phyloP scores from a whole-genome alignment of 805 yeast species.

The Saccharomycopsis olivae region DNA sequence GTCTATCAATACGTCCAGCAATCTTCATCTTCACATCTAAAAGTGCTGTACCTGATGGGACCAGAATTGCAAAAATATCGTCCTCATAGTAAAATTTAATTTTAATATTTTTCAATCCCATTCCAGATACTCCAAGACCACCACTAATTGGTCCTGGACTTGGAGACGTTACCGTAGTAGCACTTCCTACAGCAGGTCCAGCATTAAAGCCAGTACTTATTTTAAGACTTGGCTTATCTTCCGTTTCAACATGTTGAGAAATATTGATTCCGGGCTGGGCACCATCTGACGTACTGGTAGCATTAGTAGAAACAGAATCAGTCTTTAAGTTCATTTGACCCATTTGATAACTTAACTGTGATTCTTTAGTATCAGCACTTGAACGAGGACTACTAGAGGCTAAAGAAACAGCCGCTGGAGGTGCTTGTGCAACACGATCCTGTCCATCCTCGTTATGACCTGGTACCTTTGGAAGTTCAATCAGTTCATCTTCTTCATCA shows the following conservation, averaged over 20 bases:
- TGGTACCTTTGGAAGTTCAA: conserved; percentile 15
- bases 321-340: conserved; percentile 13
- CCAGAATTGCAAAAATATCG: conserved; percentile 65
- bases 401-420: conserved; percentile 1
- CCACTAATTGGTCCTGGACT: background rate
- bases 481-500: conserved; percentile 8
- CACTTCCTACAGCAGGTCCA: background rate
- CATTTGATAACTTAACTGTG: conserved; percentile 10
- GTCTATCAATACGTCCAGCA: conserved; percentile 37
- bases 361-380: conserved; percentile 12
- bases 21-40: conserved; percentile 42
- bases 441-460: conserved; percentile 17
- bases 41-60: conserved; percentile 37
- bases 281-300: conserved; percentile 11
- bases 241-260: background rate
- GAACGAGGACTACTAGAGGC: conserved; percentile 6
- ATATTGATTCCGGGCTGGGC: background rate
- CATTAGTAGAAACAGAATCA: conserved; percentile 12
- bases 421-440: conserved; percentile 4
- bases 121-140: too few species aligned
- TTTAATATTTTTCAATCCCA: conserved; percentile 33
- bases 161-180: background rate
- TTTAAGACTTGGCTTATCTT: background rate
- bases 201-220: background rate
- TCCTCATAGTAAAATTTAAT: conserved; percentile 71